phyloP scores from a whole-genome alignment of 1,139 yeast genomes.

The Debaryomyces udenii region DNA sequence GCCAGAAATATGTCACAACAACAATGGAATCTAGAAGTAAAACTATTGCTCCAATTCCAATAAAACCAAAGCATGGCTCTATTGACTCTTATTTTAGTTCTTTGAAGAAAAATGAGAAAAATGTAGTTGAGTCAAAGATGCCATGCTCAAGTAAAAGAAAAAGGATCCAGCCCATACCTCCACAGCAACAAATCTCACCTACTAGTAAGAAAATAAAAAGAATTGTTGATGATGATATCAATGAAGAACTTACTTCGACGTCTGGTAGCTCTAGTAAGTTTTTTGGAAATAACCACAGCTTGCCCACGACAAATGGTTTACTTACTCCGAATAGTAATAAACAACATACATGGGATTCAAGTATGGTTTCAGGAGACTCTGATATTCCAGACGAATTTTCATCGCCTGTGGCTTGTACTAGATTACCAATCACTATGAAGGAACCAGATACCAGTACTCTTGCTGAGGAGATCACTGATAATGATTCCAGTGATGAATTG shows the following conservation, averaged over 20 bases:
- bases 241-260: constrained; percentile 1
- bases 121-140: not conserved
- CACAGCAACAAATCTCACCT: constrained; percentile 24
- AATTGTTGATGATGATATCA: constrained; percentile 13
- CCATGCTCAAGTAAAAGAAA: constrained; percentile 1
- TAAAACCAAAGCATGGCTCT: constrained; percentile 5
- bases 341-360: constrained; percentile 19
- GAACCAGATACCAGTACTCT: constrained; percentile 16
- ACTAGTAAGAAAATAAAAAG: constrained; percentile 29
- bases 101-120: not conserved
- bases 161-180: not conserved
- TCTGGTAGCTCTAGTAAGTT: constrained; percentile 18
- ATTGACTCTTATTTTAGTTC: constrained; percentile 18
- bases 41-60: constrained; percentile 1
- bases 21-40: constrained; percentile 5
- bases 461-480: constrained; percentile 28
- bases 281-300: constrained; percentile 13
- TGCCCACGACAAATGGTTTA: constrained; percentile 9
- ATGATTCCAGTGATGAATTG: constrained; percentile 15
- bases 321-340: constrained; percentile 14
- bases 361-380: constrained; percentile 36
- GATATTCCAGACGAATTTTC: constrained; percentile 40
- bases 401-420: constrained; percentile 24
- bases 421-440: constrained; percentile 2
- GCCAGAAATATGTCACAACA: not conserved